These are phyloP conservation scores for Apiotrichum sp. DNA, from an alignment of 1,284 basidiomycete species.

Conservation along the genomic window DNA sequence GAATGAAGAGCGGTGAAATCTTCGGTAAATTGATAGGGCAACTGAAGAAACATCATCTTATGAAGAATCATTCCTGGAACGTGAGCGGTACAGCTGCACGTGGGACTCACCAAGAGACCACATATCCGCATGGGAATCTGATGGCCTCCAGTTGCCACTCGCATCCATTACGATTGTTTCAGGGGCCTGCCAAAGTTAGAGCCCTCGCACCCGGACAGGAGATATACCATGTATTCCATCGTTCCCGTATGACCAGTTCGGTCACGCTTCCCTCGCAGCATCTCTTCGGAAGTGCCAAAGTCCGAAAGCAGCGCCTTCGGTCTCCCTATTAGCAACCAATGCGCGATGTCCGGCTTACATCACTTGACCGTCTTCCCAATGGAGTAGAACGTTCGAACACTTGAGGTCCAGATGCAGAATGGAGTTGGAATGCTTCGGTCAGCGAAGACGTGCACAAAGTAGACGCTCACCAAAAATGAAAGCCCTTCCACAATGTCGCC, in stretches of 20 bases:
- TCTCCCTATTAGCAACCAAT: slow-evolving; percentile 18
- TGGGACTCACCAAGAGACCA: slow-evolving; percentile 51
- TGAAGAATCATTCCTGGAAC: slow-evolving; percentile 72
- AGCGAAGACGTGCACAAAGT: background rate
- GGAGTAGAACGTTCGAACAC: slow-evolving; percentile 84
- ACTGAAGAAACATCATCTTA: slow-evolving; percentile 78
- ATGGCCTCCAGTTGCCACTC: slow-evolving; percentile 59
- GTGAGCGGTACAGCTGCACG: background rate
- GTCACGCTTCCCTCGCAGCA: slow-evolving; percentile 60
- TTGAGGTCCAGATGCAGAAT: slow-evolving; percentile 88
- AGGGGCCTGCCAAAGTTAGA: slow-evolving; percentile 52
- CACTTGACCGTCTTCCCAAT: slow-evolving; percentile 81
- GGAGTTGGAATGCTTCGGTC: slow-evolving; percentile 66
- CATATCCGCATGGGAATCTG: slow-evolving; percentile 68
- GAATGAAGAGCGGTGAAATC: slow-evolving; percentile 58
- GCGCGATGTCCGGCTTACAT: slow-evolving; percentile 45
- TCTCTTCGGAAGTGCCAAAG: slow-evolving; percentile 88
- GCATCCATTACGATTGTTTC: slow-evolving; percentile 59
- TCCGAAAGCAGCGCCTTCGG: slow-evolving; percentile 78
- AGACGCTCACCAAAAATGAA: slow-evolving; percentile 65
- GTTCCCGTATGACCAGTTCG: slow-evolving; percentile 90
- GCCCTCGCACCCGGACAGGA: no score
- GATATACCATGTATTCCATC: slow-evolving; percentile 54
- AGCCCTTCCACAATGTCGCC: slow-evolving; percentile 70
- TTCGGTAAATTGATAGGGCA: slow-evolving; percentile 67